These are phyloP conservation scores for Elsinoe ampelina DNA, from an alignment of 2,329 filamentous ascomycete species.

Conservation along the genomic window DNA sequence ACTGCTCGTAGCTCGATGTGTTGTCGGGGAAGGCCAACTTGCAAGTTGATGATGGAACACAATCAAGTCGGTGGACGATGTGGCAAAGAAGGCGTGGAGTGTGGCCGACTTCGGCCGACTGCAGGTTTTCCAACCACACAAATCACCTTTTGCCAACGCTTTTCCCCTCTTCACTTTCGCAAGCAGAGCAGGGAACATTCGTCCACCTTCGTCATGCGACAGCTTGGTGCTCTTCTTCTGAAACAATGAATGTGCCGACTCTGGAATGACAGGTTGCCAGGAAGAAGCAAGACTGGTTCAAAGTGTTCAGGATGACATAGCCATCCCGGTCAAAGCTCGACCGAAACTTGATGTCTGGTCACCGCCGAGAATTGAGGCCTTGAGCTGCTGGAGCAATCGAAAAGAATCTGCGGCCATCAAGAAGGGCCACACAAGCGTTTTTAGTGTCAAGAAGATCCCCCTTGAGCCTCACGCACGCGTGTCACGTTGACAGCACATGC, in stretches of 20 bases:
- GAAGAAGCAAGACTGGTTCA: background rate
- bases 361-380: slow-evolving; percentile 1
- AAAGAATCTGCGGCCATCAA: background rate
- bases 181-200: background rate
- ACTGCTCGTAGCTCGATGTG: no score
- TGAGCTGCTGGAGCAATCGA: background rate
- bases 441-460: background rate
- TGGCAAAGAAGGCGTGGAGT: no score
- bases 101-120: background rate
- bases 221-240: background rate
- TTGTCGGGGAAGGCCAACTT: no score
- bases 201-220: background rate
- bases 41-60: no score
- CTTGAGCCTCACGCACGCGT: background rate
- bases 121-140: no score
- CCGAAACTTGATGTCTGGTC: slow-evolving; percentile 3
- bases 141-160: background rate
- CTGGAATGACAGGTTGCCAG: background rate
- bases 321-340: slow-evolving; percentile 4
- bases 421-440: background rate
- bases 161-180: background rate
- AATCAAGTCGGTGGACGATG: no score
- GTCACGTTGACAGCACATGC: background rate
- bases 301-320: slow-evolving; percentile 4
- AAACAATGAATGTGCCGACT: background rate